Evolutionary conservation across 148 eudicot genomes (phyloP).

Genomic region (Fagopyrum esculentum): DNA sequence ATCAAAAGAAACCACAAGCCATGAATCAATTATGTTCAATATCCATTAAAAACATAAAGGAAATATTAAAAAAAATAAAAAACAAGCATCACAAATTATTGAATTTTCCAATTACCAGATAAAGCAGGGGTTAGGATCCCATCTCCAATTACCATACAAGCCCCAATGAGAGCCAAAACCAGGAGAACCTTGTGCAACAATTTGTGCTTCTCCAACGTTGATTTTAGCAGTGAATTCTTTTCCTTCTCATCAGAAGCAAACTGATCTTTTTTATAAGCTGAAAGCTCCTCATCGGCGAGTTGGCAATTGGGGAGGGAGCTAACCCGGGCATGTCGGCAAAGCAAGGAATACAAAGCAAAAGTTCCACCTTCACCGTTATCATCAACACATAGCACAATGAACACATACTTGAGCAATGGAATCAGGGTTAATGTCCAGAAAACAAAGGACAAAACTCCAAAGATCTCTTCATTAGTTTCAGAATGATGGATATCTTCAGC

Average conservation of each 20-base stretch:
- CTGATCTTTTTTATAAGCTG: slow-evolving; percentile 47
- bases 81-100: slow-evolving; percentile 8
- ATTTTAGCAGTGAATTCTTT: slow-evolving; percentile 32
- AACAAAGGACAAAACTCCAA: slow-evolving; percentile 54
- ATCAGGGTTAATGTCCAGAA: slow-evolving; percentile 73
- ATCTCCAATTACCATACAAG: slow-evolving; percentile 85
- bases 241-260: slow-evolving; percentile 20
- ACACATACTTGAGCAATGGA: slow-evolving; percentile 62
- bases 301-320: slow-evolving; percentile 64
- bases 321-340: slow-evolving; percentile 61
- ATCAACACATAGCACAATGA: slow-evolving; percentile 68
- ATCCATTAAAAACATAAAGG: not conserved
- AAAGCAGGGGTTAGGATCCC: slow-evolving; percentile 73
- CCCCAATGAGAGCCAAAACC: slow-evolving; percentile 57
- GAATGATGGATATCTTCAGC: slow-evolving; percentile 76
- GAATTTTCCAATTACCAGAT: slow-evolving; percentile 37
- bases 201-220: slow-evolving; percentile 52
- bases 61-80: not conserved
- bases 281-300: slow-evolving; percentile 57
- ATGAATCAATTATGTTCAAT: slow-evolving; percentile 5
- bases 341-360: slow-evolving; percentile 64
- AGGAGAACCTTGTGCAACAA: slow-evolving; percentile 42
- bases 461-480: slow-evolving; percentile 65
- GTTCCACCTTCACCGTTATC: slow-evolving; percentile 86
- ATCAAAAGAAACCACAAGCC: slow-evolving; percentile 12